Conservation (phyloP, 208 protist species). For the Borovskyia barvae region DNA sequence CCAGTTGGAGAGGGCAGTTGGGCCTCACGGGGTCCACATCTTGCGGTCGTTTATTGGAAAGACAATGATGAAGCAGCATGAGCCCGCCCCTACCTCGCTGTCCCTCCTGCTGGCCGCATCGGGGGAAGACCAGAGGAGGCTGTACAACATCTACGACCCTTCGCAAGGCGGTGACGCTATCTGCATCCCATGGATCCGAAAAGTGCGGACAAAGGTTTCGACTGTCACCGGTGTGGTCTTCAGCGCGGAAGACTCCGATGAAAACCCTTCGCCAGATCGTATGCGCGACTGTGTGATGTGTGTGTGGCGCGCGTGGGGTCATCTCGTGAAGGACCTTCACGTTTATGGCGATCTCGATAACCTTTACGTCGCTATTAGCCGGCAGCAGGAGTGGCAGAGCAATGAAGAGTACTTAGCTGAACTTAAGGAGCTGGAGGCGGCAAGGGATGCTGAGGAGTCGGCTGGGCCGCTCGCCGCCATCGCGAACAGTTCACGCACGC, state of each 20-base stretch:
- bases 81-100: conserved; percentile 57
- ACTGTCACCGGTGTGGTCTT: conserved; percentile 49
- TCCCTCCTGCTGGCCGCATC: conserved; percentile 64
- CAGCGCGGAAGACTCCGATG: conserved; percentile 27
- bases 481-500: background rate
- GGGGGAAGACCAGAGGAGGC: conserved; percentile 20
- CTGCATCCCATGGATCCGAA: conserved; percentile 60
- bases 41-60: conserved; percentile 76
- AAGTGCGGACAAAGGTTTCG: conserved; percentile 43
- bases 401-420: conserved; percentile 51
- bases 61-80: conserved; percentile 75
- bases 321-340: conserved; percentile 85
- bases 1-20: conserved; percentile 54
- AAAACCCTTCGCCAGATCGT: conserved; percentile 22
- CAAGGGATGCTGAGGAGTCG: background rate
- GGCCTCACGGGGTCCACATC: conserved; percentile 48
- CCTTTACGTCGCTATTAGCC: conserved; percentile 71
- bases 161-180: conserved; percentile 17
- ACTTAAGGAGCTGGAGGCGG: conserved; percentile 36
- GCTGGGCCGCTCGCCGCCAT: conserved; percentile 1
- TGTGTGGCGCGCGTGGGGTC: conserved; percentile 83
- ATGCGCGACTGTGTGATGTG: conserved; percentile 61
- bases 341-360: conserved; percentile 81
- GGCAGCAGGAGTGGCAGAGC: conserved; percentile 45
- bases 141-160: conserved; percentile 30